Evolutionary conservation across 192 early-diverging fungal genomes (phyloP).

Genomic region (Entomortierella parvispora): DNA sequence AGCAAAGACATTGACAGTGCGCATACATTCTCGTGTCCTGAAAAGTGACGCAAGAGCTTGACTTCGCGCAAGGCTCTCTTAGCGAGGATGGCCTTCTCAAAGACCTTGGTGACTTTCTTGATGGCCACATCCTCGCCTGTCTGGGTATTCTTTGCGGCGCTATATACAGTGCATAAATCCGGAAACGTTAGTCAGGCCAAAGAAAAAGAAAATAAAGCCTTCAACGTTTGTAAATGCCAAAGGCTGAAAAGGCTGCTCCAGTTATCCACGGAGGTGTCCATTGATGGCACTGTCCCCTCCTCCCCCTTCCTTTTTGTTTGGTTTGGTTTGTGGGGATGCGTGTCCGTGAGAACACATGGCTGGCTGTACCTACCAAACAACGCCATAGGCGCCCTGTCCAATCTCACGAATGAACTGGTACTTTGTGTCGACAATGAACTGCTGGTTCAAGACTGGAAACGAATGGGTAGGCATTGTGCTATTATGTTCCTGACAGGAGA

Average conservation of each 20-base stretch:
- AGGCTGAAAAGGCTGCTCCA: background rate
- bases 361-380: conserved; percentile 78
- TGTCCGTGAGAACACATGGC: background rate
- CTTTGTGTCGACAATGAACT: conserved; percentile 60
- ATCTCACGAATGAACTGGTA: conserved; percentile 85
- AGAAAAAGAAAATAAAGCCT: background rate
- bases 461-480: conserved; percentile 54
- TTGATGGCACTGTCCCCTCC: no score
- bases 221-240: background rate
- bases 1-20: no score
- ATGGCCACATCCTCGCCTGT: conserved; percentile 90
- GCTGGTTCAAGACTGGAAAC: conserved; percentile 59
- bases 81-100: conserved; percentile 91
- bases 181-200: background rate
- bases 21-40: conserved; percentile 92
- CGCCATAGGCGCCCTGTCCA: conserved; percentile 91
- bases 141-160: conserved; percentile 86
- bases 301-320: background rate
- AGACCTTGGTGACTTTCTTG: conserved; percentile 80
- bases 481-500: no score
- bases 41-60: conserved; percentile 94
- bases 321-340: background rate
- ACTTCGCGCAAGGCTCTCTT: conserved; percentile 95
- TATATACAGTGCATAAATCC: no score
- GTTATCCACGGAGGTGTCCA: background rate